Evolutionary conservation across 345 rosid genomes (phyloP).

Genomic region (Populus tremula): DNA sequence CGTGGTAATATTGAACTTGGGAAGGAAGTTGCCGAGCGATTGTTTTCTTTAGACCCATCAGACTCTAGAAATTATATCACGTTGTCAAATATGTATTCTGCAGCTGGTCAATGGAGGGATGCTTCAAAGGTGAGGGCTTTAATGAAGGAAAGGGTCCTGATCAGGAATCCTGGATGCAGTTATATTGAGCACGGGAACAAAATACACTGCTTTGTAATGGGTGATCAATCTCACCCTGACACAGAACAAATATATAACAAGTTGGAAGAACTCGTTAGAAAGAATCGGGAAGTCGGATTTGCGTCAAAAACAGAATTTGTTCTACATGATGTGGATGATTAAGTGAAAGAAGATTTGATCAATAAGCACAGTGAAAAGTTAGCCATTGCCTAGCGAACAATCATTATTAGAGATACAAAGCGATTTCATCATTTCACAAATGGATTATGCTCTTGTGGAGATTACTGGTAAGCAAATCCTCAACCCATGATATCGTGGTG

Average conservation of each 20-base stretch:
- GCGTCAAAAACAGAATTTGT: slow-evolving; percentile 56
- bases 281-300: slow-evolving; percentile 43
- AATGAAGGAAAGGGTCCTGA: slow-evolving; percentile 54
- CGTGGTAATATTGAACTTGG: slow-evolving; percentile 46
- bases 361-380: slow-evolving; percentile 68
- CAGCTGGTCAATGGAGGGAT: slow-evolving; percentile 58
- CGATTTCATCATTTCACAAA: slow-evolving; percentile 72
- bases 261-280: slow-evolving; percentile 44
- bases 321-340: slow-evolving; percentile 67
- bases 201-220: slow-evolving; percentile 53
- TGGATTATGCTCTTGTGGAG: slow-evolving; percentile 65
- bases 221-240: slow-evolving; percentile 61
- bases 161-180: slow-evolving; percentile 59
- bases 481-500: background rate
- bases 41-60: slow-evolving; percentile 52
- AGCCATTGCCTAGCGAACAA: slow-evolving; percentile 58
- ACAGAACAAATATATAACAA: slow-evolving; percentile 46
- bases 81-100: slow-evolving; percentile 65
- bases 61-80: slow-evolving; percentile 65
- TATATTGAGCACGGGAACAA: slow-evolving; percentile 53
- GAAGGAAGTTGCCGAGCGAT: slow-evolving; percentile 47
- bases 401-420: slow-evolving; percentile 64
- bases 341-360: slow-evolving; percentile 58
- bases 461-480: slow-evolving; percentile 49
- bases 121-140: slow-evolving; percentile 49